Evolutionary conservation across 129 eudicot genomes (phyloP).

Genomic region (Artemisia tridentata): DNA sequence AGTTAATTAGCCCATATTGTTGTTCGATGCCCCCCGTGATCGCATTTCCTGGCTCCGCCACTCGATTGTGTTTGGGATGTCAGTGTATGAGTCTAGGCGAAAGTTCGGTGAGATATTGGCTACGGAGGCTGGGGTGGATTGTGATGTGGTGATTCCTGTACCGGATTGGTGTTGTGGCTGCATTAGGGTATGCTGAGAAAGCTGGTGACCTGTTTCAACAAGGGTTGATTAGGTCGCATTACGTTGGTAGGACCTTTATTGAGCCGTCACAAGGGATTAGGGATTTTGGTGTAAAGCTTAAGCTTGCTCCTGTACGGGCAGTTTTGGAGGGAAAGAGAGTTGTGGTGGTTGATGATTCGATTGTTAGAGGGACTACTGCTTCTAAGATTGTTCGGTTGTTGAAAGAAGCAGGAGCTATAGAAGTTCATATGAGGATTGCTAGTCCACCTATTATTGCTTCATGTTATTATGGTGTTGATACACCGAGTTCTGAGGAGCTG

Average conservation of each 20-base stretch:
- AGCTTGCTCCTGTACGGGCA: constrained; percentile 63
- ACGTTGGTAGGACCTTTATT: constrained; percentile 78
- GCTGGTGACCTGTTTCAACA: constrained; percentile 75
- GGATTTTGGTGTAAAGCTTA: constrained; percentile 76
- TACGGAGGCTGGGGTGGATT: constrained; percentile 63
- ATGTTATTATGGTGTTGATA: constrained; percentile 76
- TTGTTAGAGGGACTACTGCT: constrained; percentile 75
- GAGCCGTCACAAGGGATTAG: constrained; percentile 75
- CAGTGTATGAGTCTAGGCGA: constrained; percentile 57
- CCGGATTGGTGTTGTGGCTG: constrained; percentile 90
- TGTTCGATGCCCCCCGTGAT: too few relatives aligned
- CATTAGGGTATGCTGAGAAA: constrained; percentile 66
- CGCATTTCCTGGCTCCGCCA: too few relatives aligned
- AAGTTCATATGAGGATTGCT: constrained; percentile 78
- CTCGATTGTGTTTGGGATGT: constrained; percentile 68
- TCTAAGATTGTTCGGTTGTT: constrained; percentile 66
- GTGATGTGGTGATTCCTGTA: constrained; percentile 74
- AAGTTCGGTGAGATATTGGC: constrained; percentile 63
- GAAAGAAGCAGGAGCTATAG: constrained; percentile 77
- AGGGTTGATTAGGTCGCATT: constrained; percentile 70
- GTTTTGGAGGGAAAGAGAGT: constrained; percentile 80
- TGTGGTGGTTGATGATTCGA: constrained; percentile 79
- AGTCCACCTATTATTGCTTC: constrained; percentile 79
- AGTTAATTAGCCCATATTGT: too few relatives aligned
- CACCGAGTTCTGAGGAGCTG: constrained; percentile 73